A percentile compares a stretch with the other conserved stretches of the same genome.
Evolutionary conservation across 805 yeast species (phyloP).

Genomic region (Schwanniomyces sp.): DNA sequence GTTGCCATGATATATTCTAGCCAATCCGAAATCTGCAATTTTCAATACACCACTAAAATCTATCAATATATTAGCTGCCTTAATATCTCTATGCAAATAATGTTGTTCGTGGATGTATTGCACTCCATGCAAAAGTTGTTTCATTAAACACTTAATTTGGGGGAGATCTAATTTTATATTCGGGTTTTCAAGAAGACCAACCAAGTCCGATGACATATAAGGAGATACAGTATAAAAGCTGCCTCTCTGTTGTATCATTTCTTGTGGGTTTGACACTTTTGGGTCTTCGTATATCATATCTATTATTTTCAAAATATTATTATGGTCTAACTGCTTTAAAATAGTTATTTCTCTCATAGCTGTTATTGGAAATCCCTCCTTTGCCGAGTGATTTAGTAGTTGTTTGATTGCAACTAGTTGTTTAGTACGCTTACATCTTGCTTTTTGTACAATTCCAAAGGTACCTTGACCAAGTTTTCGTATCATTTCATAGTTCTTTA

Average conservation of each 20-base stretch:
- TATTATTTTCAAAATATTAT: slow-evolving; percentile 70
- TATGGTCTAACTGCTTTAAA: slow-evolving; percentile 66
- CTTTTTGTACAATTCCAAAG: slow-evolving; percentile 79
- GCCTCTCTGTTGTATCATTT: slow-evolving; percentile 37
- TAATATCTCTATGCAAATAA: slow-evolving; percentile 83
- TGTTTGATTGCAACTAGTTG: slow-evolving; percentile 83
- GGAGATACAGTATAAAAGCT: slow-evolving; percentile 86
- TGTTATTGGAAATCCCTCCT: slow-evolving; percentile 88
- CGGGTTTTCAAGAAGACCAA: slow-evolving; percentile 86
- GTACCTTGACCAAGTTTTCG: slow-evolving; percentile 46
- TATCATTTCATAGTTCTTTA: slow-evolving; percentile 31
- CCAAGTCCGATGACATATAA: slow-evolving; percentile 88
- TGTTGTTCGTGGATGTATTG: slow-evolving; percentile 69
- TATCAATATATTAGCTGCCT: slow-evolving; percentile 90
- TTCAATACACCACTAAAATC: slow-evolving; percentile 76
- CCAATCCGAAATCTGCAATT: slow-evolving; percentile 95
- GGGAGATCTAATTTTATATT: slow-evolving; percentile 55
- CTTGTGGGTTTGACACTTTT: slow-evolving; percentile 30
- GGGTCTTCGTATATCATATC: slow-evolving; percentile 65
- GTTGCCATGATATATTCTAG: slow-evolving; percentile 67
- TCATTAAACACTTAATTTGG: slow-evolving; percentile 80
- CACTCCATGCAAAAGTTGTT: slow-evolving; percentile 76
- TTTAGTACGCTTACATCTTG: slow-evolving; percentile 52
- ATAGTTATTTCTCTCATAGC: slow-evolving; percentile 91
- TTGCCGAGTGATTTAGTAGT: slow-evolving; percentile 72